Base-by-base conservation (phyloP, 2,329 filamentous ascomycete species). In the Aureobasidium sp. region DNA sequence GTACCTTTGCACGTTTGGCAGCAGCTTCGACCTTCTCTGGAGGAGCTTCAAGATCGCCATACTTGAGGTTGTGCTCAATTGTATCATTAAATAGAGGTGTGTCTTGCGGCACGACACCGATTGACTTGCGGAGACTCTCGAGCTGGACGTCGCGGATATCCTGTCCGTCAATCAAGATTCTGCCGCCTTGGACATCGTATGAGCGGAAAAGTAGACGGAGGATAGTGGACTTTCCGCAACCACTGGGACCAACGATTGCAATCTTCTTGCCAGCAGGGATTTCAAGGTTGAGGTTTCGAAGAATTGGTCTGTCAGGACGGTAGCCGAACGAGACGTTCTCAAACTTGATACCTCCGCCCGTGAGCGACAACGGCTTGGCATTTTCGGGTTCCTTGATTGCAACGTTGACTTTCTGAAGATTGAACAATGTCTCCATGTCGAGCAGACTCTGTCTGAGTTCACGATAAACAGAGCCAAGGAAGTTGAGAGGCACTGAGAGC, bases 381-480 rank as follows among this genome's bases (percentile, higher is more conserved):
- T 86, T 74, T 1, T 85, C 79, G 51, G 80, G 77, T 62, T 98
- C 90, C 62, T 81, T 84, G 65, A 98, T 86, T 32, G 80, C 82
- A 11, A 96, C 84, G 61, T 97, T 95, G 65, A 97, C 91, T 68
- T 95, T 97, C 70, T 98, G 93, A 27, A 98, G 77, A 68, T 88
- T 95, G 76, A 98, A 98, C 5, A 98, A 79, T 0, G 93, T 97
- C 71, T 97, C 93, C 93, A 98, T 98, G 67, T 98, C 94, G 29
- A 98, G 77, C 39, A 98, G 77, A 19, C 89, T 95, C 72, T 98
- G 93, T 53, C 93, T 81, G 51, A 98, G 79, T 71, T 98, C 93
- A 61, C 93, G 86, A 68, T 98, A 98, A 11, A 98, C 91, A 12
- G 90, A 95, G n/a, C 93, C 93, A 3, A 98, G 76, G 70, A 98